These are phyloP conservation scores for Aspergillus calidoustus DNA, from an alignment of 2,329 filamentous ascomycete genomes.

Conservation along the genomic window DNA sequence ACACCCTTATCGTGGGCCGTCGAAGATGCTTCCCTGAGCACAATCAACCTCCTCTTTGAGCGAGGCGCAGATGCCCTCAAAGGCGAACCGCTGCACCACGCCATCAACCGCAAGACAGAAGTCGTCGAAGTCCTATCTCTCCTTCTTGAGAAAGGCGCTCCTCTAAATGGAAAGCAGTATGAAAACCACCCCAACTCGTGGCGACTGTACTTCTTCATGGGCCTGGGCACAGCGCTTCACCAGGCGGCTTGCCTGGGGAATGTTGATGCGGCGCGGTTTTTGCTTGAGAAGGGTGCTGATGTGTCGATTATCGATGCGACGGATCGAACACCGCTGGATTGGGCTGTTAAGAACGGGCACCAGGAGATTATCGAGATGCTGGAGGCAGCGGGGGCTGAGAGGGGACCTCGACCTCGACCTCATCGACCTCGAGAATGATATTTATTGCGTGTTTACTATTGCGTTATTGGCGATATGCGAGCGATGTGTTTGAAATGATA, in stretches of 20 bases:
- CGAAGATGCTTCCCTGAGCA: constrained; percentile 22
- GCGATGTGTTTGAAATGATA: too few relatives aligned
- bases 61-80: constrained; percentile 25
- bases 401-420: too few relatives aligned
- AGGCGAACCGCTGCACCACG: constrained; percentile 31
- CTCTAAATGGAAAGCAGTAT: constrained; percentile 27
- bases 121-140: constrained; percentile 23
- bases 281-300: constrained; percentile 27
- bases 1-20: constrained; percentile 32
- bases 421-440: too few relatives aligned
- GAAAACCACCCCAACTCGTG: constrained; percentile 25
- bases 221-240: constrained; percentile 29
- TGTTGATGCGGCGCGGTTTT: constrained; percentile 25
- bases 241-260: constrained; percentile 28
- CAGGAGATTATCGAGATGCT: neutral
- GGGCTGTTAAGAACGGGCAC: constrained; percentile 18
- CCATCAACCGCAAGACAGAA: constrained; percentile 22
- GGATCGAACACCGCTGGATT: constrained; percentile 26
- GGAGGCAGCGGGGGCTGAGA: too few relatives aligned
- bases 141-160: constrained; percentile 25
- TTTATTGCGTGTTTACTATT: too few relatives aligned
- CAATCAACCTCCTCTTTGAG: constrained; percentile 27
- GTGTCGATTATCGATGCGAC: constrained; percentile 25
- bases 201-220: constrained; percentile 26
- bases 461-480: too few relatives aligned